Percentiles rank a stretch among this genome's conserved stretches.
phyloP scores from a whole-genome alignment of 768 basidiomycete species.

The Leccinum arenicola region DNA sequence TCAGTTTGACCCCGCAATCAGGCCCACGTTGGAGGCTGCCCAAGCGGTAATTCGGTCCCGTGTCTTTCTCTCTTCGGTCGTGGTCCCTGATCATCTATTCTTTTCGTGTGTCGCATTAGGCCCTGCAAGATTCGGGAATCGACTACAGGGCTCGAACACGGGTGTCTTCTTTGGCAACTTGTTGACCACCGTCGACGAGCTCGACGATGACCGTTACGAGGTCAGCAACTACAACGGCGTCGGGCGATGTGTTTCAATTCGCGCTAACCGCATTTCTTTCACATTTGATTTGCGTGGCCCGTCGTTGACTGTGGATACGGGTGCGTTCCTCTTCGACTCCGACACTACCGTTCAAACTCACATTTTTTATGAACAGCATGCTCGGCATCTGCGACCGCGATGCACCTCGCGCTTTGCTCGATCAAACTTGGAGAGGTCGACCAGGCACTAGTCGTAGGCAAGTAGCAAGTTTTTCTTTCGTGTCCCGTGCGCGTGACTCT shows the following conservation, averaged over 20 bases:
- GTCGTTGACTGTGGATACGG: constrained; percentile 43
- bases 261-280: constrained; percentile 34
- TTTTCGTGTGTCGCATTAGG: constrained; percentile 8
- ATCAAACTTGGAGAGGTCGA: constrained; percentile 45
- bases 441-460: constrained; percentile 41
- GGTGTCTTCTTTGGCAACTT: constrained; percentile 40
- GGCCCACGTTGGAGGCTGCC: constrained; percentile 30
- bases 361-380: constrained; percentile 28
- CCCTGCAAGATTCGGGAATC: constrained; percentile 47
- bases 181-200: constrained; percentile 26
- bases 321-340: constrained; percentile 3
- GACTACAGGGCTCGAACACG: constrained; percentile 42
- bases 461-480: background rate
- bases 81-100: background rate
- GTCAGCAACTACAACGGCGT: constrained; percentile 28
- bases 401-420: constrained; percentile 47
- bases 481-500: background rate
- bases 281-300: constrained; percentile 41
- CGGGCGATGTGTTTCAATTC: constrained; percentile 31
- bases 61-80: background rate
- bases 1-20: constrained; percentile 31
- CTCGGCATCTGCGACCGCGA: constrained; percentile 44
- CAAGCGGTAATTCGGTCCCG: constrained; percentile 20
- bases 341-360: background rate
- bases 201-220: constrained; percentile 28